Conservation (phyloP, 2,329 filamentous ascomycete genomes). For the Paraphaeosphaeria sporulosa region DNA sequence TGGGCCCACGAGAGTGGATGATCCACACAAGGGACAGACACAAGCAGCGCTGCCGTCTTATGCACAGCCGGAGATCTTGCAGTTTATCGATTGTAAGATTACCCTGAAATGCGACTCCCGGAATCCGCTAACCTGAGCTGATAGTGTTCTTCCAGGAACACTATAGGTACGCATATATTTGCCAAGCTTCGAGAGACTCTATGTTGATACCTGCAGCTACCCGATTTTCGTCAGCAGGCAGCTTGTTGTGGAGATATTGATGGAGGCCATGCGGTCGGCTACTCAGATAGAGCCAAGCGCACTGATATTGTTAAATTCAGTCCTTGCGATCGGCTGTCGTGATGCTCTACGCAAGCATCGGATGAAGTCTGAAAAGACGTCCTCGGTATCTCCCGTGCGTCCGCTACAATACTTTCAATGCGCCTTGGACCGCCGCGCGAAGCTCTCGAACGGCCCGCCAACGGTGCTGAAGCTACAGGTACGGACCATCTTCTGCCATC, state of each 20-base stretch:
- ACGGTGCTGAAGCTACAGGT: neutral
- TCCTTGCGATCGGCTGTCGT: conserved; percentile 2
- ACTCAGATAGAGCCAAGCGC: neutral
- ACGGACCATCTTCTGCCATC: neutral
- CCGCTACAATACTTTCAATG: conserved; percentile 1
- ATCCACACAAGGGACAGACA: neutral
- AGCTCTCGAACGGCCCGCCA: neutral
- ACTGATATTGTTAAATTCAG: neutral
- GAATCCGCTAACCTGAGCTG: neutral
- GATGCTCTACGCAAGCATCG: conserved; percentile 1
- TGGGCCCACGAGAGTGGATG: conserved; percentile 1
- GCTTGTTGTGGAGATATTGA: neutral
- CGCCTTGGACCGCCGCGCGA: neutral
- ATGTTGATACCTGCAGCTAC: neutral
- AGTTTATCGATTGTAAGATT: neutral
- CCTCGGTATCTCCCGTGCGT: neutral
- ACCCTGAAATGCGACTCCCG: neutral
- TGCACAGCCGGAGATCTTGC: neutral
- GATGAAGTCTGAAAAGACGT: neutral
- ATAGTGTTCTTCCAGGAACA: neutral
- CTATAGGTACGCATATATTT: neutral
- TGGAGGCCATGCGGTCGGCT: neutral
- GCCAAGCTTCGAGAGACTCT: neutral
- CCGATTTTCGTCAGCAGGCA: neutral
- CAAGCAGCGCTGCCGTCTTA: neutral